Base-by-base conservation (phyloP, 140 eudicot genomes). In the Bidens hawaiensis region DNA sequence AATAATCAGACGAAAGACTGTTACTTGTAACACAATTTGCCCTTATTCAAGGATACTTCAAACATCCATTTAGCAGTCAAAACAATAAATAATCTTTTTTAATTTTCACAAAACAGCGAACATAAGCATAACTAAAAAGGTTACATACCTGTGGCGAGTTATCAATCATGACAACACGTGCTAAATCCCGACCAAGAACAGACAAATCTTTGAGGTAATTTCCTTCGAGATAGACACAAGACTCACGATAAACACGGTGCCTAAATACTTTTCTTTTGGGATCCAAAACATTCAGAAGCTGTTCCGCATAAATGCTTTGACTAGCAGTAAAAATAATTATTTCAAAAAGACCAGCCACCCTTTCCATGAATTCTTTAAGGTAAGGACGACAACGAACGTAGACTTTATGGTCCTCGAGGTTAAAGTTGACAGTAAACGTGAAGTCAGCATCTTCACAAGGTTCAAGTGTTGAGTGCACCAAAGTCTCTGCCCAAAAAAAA, bases 251-350 rank as follows among this genome's bases (percentile, higher is more conserved):
- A 48, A 93, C 95, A 54, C 99, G 95, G 64, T 93, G 99, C 47
- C 99, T 93, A 53, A 93, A 82, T 48, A 93, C 76, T 77, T 86
- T 93, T 64, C 97, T 79, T 70, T 88, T 93, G 27, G 97, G 99
- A 61, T 93, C 99, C n/a, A 94, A 71, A 38, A 94, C 90, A 75
- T 94, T 85, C 40, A 94, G 83, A 12, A 94, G 94, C 68, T 88
- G 95, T 73, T 94, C 95, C 5, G 97, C 99, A 74, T 94, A 94
- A 60, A 94, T 83, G 76, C 99, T 89, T 71, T 93, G 99, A 65
- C 99, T 94, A 51, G 99, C 99, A 51, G 99, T 94, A 74, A 94
- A 94, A 28, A 94, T 88, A 62, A 94, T 88, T 43, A 94, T 85
- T 87, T 94, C 99, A 78, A 88, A 94, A 55, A 79, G 85, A 61